Conservation (phyloP, 108 stramenopile species). For the Conticribra guillardii region DNA sequence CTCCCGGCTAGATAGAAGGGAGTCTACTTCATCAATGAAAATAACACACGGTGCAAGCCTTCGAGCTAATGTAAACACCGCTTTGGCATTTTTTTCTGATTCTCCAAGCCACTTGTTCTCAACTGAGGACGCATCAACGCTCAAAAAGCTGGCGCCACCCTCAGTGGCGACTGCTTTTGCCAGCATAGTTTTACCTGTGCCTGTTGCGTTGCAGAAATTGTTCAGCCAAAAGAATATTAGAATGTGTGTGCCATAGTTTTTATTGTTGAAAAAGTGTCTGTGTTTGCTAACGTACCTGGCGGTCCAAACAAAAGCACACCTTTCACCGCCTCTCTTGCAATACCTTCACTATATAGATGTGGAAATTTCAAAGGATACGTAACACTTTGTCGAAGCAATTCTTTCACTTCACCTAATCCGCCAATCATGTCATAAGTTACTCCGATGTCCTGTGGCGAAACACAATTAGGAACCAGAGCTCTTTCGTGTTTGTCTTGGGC, state of each 20-base stretch:
- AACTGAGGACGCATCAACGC: conserved; percentile 95
- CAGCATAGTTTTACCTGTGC: conserved; percentile 86
- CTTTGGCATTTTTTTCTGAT: conserved; percentile 98
- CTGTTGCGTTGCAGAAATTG: no score
- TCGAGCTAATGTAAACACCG: conserved; percentile 98
- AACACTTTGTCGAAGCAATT: conserved; percentile 92
- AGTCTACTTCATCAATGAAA: conserved; percentile 97
- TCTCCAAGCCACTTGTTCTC: conserved; percentile 99
- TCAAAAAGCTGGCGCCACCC: conserved; percentile 95
- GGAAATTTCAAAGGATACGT: conserved; percentile 97
- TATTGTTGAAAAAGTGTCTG: no score
- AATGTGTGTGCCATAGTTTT: no score
- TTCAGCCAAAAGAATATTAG: no score
- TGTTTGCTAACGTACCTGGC: conserved; percentile 85
- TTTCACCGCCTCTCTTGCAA: conserved; percentile 93
- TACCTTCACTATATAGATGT: conserved; percentile 93
- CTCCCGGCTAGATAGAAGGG: conserved; percentile 87
- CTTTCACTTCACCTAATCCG: conserved; percentile 91
- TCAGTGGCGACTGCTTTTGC: conserved; percentile 99
- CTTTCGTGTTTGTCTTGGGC: conserved; percentile 94
- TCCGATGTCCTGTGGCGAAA: conserved; percentile 90
- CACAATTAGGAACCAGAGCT: conserved; percentile 84
- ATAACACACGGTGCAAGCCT: conserved; percentile 95
- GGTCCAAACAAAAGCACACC: conserved; percentile 97
- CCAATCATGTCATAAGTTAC: conserved; percentile 98